Evolutionary conservation across 1,284 basidiomycete species (phyloP).

Genomic region (Ceratobasidium sp.): DNA sequence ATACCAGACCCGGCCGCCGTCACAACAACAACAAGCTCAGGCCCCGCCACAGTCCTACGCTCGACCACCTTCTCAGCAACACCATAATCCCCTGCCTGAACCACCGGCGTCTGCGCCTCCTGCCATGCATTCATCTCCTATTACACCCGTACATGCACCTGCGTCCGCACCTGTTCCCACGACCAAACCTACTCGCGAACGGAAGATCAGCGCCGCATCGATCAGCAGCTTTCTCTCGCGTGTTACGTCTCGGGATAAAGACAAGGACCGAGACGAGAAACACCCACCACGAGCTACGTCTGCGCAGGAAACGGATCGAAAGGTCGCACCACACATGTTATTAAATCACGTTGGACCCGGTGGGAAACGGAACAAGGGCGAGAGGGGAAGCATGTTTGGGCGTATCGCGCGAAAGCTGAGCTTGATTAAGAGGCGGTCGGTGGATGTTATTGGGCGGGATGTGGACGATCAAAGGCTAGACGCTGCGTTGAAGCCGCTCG

Average conservation of each 20-base stretch:
- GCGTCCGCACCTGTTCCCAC: not conserved
- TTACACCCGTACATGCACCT: not conserved
- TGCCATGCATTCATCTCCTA: slow-evolving; percentile 5
- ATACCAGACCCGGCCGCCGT: slow-evolving; percentile 1
- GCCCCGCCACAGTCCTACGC: not conserved
- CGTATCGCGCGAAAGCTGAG: slow-evolving; percentile 43
- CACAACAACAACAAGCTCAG: slow-evolving; percentile 18
- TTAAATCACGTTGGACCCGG: slow-evolving; percentile 38
- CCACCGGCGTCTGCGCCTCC: slow-evolving; percentile 23
- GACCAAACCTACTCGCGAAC: slow-evolving; percentile 38
- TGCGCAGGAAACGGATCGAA: slow-evolving; percentile 40
- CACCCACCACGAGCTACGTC: slow-evolving; percentile 30
- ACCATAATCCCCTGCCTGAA: not conserved
- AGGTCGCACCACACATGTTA: slow-evolving; percentile 33
- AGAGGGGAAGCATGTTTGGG: slow-evolving; percentile 11
- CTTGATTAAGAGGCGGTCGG: slow-evolving; percentile 37
- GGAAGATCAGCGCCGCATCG: slow-evolving; percentile 41
- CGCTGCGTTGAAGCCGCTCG: slow-evolving; percentile 11
- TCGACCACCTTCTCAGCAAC: slow-evolving; percentile 28
- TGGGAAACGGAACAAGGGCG: slow-evolving; percentile 25
- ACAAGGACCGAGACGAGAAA: slow-evolving; percentile 27
- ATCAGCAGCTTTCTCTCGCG: slow-evolving; percentile 38
- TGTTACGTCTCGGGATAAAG: slow-evolving; percentile 40
- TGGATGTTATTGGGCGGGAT: slow-evolving; percentile 19
- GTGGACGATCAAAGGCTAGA: slow-evolving; percentile 1